Evolutionary conservation across 495 filamentous ascomycete genomes (phyloP), one percentile per base, ranked within the genome.

Genomic region (Aspergillus biplanus): DNA sequence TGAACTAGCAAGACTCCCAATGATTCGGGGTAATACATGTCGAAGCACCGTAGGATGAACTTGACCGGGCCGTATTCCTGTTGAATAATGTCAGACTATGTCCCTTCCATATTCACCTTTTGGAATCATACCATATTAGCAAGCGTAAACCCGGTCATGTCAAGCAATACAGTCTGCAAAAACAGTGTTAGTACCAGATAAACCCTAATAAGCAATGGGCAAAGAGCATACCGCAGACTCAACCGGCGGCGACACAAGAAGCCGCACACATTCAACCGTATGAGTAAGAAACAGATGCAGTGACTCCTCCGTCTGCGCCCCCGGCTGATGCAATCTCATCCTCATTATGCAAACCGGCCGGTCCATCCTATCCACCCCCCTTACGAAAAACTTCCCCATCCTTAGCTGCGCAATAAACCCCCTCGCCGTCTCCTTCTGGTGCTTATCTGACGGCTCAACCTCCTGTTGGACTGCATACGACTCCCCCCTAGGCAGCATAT

Each of bases 11-110:
- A 87, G 3, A 88, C 80, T 46, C 92, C 93, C 1, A 97, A 81
- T 52, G 80, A 89, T 73, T 97, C 93, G 8, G 93, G 93, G 70
- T 97, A 97, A 74, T 96, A 96, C 27, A 91, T 92, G 78, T 97
- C 93, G 69, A 97, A 96, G 72, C 90, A 93, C 76, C 93, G 92
- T 76, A 97, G 92, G 81, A 97, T 93, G 78, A 96, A 97, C 70
- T 92, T 97, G 21, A 97, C 90, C 0, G 93, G 92, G 0, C 89
- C 85, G 73, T 96, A 97, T 71, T 97, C 93, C 90, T 92, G 48
- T 39, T 35, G 5, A 33, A 18, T 9, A n/a, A 44, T 44, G 39
- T 44, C n/a, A 44, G n/a, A n/a, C n/a, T n/a, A n/a, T n/a, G n/a
- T n/a, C n/a, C n/a, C n/a, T n/a, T n/a, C n/a, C n/a, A n/a, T n/a